Conservation (phyloP, 495 filamentous ascomycete species). For the Neurospora sp. region DNA sequence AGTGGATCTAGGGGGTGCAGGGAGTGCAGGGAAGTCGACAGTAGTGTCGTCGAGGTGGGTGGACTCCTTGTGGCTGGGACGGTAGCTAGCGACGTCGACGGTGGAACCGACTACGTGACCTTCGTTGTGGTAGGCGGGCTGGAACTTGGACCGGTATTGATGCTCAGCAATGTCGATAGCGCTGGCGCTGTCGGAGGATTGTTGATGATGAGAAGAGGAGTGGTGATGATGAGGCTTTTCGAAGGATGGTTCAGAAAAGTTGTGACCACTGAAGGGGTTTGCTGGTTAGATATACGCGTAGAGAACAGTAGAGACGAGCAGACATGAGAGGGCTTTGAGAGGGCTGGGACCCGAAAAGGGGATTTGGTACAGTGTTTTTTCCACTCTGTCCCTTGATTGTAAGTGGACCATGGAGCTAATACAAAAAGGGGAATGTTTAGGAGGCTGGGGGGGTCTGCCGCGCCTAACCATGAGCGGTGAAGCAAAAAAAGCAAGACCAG, state of each 20-base stretch:
- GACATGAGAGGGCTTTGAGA: neutral
- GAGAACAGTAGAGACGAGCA: neutral
- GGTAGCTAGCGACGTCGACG: conserved; percentile 32
- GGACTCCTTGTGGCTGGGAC: conserved; percentile 19
- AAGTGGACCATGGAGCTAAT: neutral
- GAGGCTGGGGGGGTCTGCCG: neutral
- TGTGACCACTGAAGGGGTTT: neutral
- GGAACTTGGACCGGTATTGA: conserved; percentile 71
- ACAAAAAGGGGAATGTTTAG: neutral
- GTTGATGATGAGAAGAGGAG: neutral
- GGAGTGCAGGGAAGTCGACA: conserved; percentile 29
- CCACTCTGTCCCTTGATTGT: neutral
- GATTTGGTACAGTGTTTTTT: neutral
- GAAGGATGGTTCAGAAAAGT: neutral
- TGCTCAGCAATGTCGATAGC: conserved; percentile 74
- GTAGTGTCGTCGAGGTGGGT: conserved; percentile 40
- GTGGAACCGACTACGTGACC: conserved; percentile 38
- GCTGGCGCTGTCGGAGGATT: neutral
- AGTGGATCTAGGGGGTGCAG: conserved; percentile 7
- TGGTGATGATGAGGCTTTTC: neutral
- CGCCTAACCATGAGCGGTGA: neutral
- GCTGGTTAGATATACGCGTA: neutral
- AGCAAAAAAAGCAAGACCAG: neutral
- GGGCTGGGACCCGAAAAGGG: neutral
- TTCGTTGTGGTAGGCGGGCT: conserved; percentile 58